Base-by-base conservation (phyloP, 2,329 filamentous ascomycete species). In the Diplodia sapinea region DNA sequence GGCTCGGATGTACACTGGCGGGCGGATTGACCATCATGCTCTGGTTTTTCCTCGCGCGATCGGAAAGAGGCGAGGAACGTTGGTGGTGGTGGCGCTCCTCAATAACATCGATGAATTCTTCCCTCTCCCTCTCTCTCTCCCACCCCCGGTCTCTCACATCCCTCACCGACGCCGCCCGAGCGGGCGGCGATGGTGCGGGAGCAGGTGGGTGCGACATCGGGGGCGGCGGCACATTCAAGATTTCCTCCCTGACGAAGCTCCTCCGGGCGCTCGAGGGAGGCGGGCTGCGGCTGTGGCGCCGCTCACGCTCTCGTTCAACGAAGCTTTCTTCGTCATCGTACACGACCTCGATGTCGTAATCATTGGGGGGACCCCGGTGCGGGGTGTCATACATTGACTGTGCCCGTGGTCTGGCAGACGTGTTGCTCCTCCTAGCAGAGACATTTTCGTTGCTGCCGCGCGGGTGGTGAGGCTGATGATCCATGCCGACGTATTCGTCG, bases 401-500 rank as follows among this genome's bases (percentile, higher is more conserved):
- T 5, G 59, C 31, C n/a, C 59, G 59, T 17, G 59, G 59, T 11
- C 59, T 31, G 13, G 59, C 50, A 12, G 43, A 49, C 43, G 59
- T 38, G 13, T 29, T 29, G 31, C 9, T 31, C 33, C 52, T 56
- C 17, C 55, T 54, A 11, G 43, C 43, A n/a, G 43, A 47, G 43
- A 47, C 43, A 9, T 20, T 47, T 5, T 47, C 43, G 43, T 47
- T 47, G 43, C 43, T 47, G 9, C 43, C 43, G 43, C 43, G 43
- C 43, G 43, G n/a, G 43, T 47, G 43, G 43, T 47, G 43, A 20
- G 23, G 52, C 6, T 55, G 55, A 4, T 29, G 55, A 23, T 67
- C 65, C 43, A 67, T 54, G 31, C 61, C 65, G 17, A 67, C 55
- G 15, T 61, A 59, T 31, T 67, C 65, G 65, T 67, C 65, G 31